Conservation (phyloP, 176 grass and related monocot species). For the Lolium multiflorum region DNA sequence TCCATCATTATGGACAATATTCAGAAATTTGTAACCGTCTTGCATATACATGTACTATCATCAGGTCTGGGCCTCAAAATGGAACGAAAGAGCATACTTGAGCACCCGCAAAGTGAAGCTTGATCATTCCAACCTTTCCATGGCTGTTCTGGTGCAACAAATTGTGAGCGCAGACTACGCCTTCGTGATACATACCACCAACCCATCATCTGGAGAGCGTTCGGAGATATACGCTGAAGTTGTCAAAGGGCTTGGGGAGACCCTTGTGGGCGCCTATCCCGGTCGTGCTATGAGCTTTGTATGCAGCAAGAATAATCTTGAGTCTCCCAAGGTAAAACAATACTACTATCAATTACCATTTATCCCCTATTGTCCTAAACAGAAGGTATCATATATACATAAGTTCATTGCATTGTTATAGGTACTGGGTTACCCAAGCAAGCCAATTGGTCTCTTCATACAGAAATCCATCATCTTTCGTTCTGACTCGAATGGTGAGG, state of each 20-base stretch:
- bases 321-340: slow-evolving; percentile 76
- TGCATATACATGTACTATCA: background rate
- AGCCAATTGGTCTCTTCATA: slow-evolving; percentile 93
- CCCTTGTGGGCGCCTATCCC: slow-evolving; percentile 83
- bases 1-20: background rate
- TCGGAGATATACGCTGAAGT: slow-evolving; percentile 96
- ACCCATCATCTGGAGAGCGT: slow-evolving; percentile 75
- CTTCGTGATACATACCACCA: slow-evolving; percentile 96
- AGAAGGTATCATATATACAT: background rate
- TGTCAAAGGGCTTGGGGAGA: slow-evolving; percentile 93
- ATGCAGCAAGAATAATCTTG: slow-evolving; percentile 76
- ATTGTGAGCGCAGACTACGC: slow-evolving; percentile 92
- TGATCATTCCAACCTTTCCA: slow-evolving; percentile 84
- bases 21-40: background rate
- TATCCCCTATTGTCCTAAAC: background rate
- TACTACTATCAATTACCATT: slow-evolving; percentile 8
- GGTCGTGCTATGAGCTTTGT: slow-evolving; percentile 90
- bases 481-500: slow-evolving; percentile 94
- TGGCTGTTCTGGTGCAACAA: slow-evolving; percentile 96
- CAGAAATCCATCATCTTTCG: slow-evolving; percentile 82
- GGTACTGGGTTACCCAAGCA: slow-evolving; percentile 90
- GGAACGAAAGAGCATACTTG: slow-evolving; percentile 96
- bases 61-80: slow-evolving; percentile 98
- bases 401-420: slow-evolving; percentile 10
- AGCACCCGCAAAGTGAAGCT: slow-evolving; percentile 88